Conservation (phyloP, 345 rosid genomes). For the Eucalyptus pauciflora region DNA sequence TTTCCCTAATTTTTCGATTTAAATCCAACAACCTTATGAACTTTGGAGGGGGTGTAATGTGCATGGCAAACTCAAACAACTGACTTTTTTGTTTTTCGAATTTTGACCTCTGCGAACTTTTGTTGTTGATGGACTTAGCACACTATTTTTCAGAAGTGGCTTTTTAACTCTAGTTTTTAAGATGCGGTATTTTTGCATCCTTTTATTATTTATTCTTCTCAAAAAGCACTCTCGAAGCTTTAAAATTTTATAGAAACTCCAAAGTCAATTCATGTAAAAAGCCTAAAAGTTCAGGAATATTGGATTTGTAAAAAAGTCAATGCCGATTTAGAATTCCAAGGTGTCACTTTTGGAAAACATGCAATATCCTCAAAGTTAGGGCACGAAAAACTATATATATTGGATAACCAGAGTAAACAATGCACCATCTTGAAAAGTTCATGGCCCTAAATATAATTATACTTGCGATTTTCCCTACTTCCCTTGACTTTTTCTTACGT, state of each 20-base stretch:
- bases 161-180: background rate
- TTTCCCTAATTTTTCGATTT: background rate
- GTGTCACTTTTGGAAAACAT: background rate
- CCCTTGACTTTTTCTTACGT: background rate
- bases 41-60: background rate
- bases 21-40: background rate
- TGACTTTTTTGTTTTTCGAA: background rate
- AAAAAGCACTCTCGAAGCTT: background rate
- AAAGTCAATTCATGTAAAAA: background rate
- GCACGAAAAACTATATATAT: background rate
- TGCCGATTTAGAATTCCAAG: background rate
- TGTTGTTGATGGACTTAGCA: background rate
- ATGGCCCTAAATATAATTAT: background rate
- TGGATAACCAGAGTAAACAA: background rate
- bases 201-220: background rate
- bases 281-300: background rate
- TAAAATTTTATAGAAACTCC: background rate
- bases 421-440: background rate
- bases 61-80: background rate
- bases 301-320: background rate
- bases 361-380: background rate
- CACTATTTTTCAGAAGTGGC: background rate
- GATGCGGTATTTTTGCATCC: background rate
- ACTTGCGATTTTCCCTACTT: background rate
- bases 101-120: background rate